A percentile compares a stretch with the other conserved stretches of the same genome.
Conservation (phyloP, 176 grass and related monocot species). For the Calamus simplicifolius region DNA sequence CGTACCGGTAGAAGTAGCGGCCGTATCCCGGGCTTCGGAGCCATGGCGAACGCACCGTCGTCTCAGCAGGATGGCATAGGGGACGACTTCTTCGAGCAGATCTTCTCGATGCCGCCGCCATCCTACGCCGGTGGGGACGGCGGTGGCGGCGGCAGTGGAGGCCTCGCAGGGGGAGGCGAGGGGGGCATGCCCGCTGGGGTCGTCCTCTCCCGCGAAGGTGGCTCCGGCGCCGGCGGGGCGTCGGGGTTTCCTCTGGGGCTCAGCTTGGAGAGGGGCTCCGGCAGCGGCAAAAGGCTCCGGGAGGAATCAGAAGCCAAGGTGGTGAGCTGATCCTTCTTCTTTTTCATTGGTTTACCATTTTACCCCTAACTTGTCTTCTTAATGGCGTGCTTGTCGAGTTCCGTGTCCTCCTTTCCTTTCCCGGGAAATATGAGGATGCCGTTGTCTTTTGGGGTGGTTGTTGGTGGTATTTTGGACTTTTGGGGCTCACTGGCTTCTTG, state of each 20-base stretch:
- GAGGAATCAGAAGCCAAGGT: constrained; percentile 44
- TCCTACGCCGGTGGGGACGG: constrained; percentile 16
- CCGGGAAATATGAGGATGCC: not conserved
- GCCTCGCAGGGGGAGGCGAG: constrained; percentile 18
- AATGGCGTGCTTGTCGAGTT: not conserved
- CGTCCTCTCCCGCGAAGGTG: not conserved
- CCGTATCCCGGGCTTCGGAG: not conserved
- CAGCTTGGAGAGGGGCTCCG: constrained; percentile 25
- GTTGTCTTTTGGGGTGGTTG: not conserved
- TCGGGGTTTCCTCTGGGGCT: constrained; percentile 18
- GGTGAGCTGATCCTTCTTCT: constrained; percentile 23
- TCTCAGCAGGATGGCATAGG: constrained; percentile 30
- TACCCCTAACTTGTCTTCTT: not conserved
- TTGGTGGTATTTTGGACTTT: too few relatives aligned
- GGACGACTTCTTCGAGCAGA: constrained; percentile 91
- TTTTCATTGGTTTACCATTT: not conserved
- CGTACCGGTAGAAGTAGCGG: too few relatives aligned
- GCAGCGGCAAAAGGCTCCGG: constrained; percentile 45
- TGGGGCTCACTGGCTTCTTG: not conserved
- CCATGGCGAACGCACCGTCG: constrained; percentile 60
- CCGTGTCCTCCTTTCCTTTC: not conserved
- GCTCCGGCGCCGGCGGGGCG: not conserved
- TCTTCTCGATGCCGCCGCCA: constrained; percentile 51
- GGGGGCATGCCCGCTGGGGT: constrained; percentile 2
- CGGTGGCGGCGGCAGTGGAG: constrained; percentile 25